Percentiles rank a stretch among this genome's conserved stretches.
Conservation (phyloP, 352 stramenopile genomes). For the Phytophthora uliginosa region DNA sequence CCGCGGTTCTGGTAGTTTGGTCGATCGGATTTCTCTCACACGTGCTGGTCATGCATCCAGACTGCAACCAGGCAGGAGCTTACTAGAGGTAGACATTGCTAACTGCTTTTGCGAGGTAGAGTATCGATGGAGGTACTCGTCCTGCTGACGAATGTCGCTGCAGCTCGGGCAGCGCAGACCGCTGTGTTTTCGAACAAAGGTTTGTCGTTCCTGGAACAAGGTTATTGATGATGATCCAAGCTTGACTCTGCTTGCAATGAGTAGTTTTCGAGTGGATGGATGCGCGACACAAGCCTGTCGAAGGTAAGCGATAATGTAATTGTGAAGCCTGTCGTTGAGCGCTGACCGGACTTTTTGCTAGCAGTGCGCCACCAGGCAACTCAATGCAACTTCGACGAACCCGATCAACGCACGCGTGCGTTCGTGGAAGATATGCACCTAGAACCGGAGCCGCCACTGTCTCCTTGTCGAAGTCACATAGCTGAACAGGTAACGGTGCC, state of each 20-base stretch:
- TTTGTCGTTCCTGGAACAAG: conserved; percentile 5
- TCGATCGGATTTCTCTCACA: not conserved
- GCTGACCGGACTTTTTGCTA: conserved; percentile 5
- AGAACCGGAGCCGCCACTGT: conserved; percentile 24
- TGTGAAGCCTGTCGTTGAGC: not conserved
- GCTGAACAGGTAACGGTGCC: conserved; percentile 10
- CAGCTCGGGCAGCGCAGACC: conserved; percentile 37
- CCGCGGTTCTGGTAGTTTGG: not conserved
- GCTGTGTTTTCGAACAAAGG: conserved; percentile 45
- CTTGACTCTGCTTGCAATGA: conserved; percentile 6
- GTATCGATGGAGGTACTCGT: not conserved
- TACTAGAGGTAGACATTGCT: conserved; percentile 41
- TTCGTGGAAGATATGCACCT: conserved; percentile 1
- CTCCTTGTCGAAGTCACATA: conserved; percentile 4
- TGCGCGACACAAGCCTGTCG: conserved; percentile 10
- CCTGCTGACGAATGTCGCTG: conserved; percentile 3
- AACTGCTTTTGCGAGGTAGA: not conserved
- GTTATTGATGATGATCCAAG: not conserved
- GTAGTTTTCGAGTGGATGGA: conserved; percentile 49
- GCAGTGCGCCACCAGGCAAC: conserved; percentile 36
- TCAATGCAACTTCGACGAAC: conserved; percentile 39
- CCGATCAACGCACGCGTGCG: conserved; percentile 9
- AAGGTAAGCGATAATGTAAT: conserved; percentile 17
- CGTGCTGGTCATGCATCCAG: conserved; percentile 24
- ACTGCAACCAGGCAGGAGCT: conserved; percentile 70